Evolutionary conservation across 768 basidiomycete species (phyloP).

Genomic region (Boletellus emodensis): DNA sequence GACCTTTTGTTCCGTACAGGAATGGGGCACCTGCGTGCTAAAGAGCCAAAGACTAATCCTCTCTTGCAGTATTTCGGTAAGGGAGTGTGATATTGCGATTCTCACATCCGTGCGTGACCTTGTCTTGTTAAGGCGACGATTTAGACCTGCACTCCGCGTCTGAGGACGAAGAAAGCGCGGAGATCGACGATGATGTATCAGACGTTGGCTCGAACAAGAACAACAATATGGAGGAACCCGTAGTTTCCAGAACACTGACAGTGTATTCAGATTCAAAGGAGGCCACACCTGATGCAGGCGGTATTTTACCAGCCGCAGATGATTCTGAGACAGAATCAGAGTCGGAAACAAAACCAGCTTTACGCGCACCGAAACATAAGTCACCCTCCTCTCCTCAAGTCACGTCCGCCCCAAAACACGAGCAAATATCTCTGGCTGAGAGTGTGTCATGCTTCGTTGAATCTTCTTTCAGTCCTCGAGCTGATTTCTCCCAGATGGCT

Average conservation of each 20-base stretch:
- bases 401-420: constrained; percentile 16
- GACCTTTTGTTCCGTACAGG: neutral
- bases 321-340: constrained; percentile 36
- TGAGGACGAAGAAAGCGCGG: constrained; percentile 32
- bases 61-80: constrained; percentile 49
- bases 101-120: neutral
- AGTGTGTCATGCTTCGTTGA: constrained; percentile 12
- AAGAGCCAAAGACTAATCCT: constrained; percentile 34
- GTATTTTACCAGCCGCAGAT: neutral
- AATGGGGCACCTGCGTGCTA: neutral
- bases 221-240: constrained; percentile 21
- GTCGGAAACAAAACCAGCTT: constrained; percentile 17
- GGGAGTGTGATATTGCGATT: neutral
- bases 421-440: constrained; percentile 5
- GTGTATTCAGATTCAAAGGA: constrained; percentile 11
- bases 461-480: neutral
- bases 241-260: constrained; percentile 23
- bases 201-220: constrained; percentile 20
- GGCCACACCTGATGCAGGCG: neutral
- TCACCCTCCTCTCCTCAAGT: constrained; percentile 14
- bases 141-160: constrained; percentile 52
- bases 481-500: constrained; percentile 28
- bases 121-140: constrained; percentile 31
- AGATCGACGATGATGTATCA: constrained; percentile 18
- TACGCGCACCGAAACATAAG: constrained; percentile 21